Percentiles rank a stretch among this genome's conserved stretches.
These are phyloP conservation scores for Hypoxylon rickii DNA, from an alignment of 495 filamentous ascomycete genomes.

Conservation along the genomic window DNA sequence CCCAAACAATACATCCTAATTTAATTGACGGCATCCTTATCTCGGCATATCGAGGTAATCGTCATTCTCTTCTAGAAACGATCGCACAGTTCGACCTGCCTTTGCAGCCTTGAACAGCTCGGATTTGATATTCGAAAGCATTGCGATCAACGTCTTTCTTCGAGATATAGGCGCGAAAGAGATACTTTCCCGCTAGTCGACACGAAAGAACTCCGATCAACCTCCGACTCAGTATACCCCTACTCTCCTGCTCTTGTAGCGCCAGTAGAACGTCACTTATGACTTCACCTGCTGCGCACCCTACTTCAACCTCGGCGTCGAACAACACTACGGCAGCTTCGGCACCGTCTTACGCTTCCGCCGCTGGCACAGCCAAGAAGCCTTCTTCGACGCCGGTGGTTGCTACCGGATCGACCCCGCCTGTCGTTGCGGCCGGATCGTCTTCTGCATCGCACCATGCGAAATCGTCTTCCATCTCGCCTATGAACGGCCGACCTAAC, in stretches of 20 bases:
- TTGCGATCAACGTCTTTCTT: constrained; percentile 32
- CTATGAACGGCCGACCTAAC: constrained; percentile 80
- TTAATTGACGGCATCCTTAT: constrained; percentile 32
- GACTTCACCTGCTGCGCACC: constrained; percentile 58
- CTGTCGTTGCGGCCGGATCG: constrained; percentile 35
- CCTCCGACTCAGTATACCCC: constrained; percentile 14
- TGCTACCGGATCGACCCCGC: constrained; percentile 50
- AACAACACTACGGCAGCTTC: constrained; percentile 64
- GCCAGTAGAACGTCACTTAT: constrained; percentile 48
- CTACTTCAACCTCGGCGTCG: constrained; percentile 57
- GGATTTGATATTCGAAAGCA: constrained; percentile 54
- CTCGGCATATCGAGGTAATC: constrained; percentile 17
- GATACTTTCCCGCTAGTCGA: constrained; percentile 12
- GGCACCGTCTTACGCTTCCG: constrained; percentile 72
- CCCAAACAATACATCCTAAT: constrained; percentile 28
- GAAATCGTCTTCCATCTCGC: constrained; percentile 74
- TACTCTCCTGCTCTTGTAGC: constrained; percentile 22
- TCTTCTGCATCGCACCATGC: constrained; percentile 72
- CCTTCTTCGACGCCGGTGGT: constrained; percentile 65
- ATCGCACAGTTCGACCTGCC: constrained; percentile 21
- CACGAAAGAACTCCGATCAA: constrained; percentile 19
- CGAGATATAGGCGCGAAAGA: constrained; percentile 30
- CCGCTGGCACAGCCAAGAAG: constrained; percentile 80
- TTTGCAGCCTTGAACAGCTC: constrained; percentile 21
- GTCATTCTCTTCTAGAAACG: constrained; percentile 32